Evolutionary conservation across 2,329 filamentous ascomycete species (phyloP).

Genomic region (Arachnopeziza araneosa): DNA sequence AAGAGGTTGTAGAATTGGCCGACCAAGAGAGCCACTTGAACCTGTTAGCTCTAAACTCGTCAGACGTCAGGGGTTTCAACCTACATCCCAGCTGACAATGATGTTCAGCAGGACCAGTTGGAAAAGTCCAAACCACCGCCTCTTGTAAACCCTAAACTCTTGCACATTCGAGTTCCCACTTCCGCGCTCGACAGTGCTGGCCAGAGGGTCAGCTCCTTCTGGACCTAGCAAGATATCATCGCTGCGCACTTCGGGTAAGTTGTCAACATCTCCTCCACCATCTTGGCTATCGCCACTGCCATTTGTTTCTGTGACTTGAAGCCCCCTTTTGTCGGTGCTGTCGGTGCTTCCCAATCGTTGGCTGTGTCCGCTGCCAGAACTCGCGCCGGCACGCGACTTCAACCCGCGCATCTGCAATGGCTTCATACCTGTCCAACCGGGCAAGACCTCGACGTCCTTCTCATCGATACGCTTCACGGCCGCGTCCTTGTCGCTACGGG

Average conservation of each 20-base stretch:
- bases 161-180: slow-evolving; percentile 3
- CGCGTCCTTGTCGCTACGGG: background rate
- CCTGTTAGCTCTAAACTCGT: slow-evolving; percentile 2
- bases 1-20: slow-evolving; percentile 68
- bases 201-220: slow-evolving; percentile 9
- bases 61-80: slow-evolving; percentile 35
- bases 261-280: slow-evolving; percentile 18
- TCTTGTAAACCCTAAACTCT: slow-evolving; percentile 63
- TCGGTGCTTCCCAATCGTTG: background rate
- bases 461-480: background rate
- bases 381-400: background rate
- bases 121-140: slow-evolving; percentile 80
- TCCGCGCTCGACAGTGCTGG: background rate
- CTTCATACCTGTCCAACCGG: slow-evolving; percentile 20
- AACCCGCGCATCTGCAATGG: slow-evolving; percentile 11
- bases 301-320: slow-evolving; percentile 16
- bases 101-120: slow-evolving; percentile 87
- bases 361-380: background rate
- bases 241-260: slow-evolving; percentile 24
- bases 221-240: slow-evolving; percentile 27
- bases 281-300: slow-evolving; percentile 6
- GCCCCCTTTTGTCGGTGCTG: slow-evolving; percentile 6
- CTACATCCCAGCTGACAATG: slow-evolving; percentile 90
- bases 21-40: slow-evolving; percentile 88
- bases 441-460: background rate